Evolutionary conservation across 2,329 filamentous ascomycete species (phyloP), one percentile per base, ranked within the genome.

Genomic region (Neurospora sp.): DNA sequence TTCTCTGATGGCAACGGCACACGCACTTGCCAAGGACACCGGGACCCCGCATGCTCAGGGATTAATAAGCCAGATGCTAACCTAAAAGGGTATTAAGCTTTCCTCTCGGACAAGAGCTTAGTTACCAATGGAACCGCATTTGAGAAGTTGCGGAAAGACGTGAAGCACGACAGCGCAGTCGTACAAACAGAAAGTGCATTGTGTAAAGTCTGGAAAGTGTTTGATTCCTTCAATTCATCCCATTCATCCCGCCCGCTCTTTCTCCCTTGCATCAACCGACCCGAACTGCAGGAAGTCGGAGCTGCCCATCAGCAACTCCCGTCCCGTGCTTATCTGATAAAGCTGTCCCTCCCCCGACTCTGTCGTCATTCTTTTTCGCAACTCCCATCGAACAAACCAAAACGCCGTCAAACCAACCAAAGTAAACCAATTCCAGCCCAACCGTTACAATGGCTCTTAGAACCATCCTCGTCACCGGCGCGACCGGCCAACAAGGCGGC

Each of bases 401-500:
- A 33, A 36, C 8, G 5, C 23, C 52, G 10, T 58, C 46, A 36
- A 4, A 62, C 15, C 28, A 33, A 10, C 23, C 52, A 17, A 15
- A 46, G 6, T 15, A 6, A 23, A 13, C 2, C 43, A 52, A 52
- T 17, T 58, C 11, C 13, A 9, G 9, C 11, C 23, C 52, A 33
- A 8, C 28, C 7, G 8, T 36, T 10, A 66, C 38, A 43, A 77
- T 76, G 73, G 52, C 75, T 10, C n/a, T 69, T 9, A 70, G 70
- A 23, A 76, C 71, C 36, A 76, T 80, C 68, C 78, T 80, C 72
- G 72, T 81, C 71, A 76, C 79, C n/a, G 79, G 79, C 67, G 79
- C 79, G 2, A 80, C 79, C 15, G 79, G 79, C 72, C 73, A 79
- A 52, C 79, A 80, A 72, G 79, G 78, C 70, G 74, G 76, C 52